Evolutionary conservation across 257 asterid species (phyloP).

Genomic region (Jacaranda copaia): DNA sequence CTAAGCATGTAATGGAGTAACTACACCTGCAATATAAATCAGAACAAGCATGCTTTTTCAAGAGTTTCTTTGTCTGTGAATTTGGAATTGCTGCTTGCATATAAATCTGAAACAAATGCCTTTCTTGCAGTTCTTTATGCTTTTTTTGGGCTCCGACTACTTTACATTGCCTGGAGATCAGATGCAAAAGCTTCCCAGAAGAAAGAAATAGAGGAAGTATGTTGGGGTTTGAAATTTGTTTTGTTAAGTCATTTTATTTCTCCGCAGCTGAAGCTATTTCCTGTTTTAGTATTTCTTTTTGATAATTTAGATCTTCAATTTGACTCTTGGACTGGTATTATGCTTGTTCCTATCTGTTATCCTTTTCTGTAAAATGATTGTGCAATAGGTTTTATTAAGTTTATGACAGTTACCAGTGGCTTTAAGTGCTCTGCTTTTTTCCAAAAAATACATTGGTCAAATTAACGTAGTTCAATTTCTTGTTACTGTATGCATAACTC

Average conservation of each 20-base stretch:
- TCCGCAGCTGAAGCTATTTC: constrained; percentile 25
- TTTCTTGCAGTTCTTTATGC: constrained; percentile 81
- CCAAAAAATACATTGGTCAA: not conserved
- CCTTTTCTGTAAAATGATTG: constrained; percentile 7
- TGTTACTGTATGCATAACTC: not conserved
- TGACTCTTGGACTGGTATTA: constrained; percentile 10
- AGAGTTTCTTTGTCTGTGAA: constrained; percentile 15
- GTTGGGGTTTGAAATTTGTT: constrained; percentile 32
- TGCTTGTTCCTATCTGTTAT: constrained; percentile 7
- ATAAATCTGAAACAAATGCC: constrained; percentile 31
- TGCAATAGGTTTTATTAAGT: not conserved
- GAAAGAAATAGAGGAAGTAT: constrained; percentile 92
- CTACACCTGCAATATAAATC: not conserved
- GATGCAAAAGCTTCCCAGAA: constrained; percentile 90
- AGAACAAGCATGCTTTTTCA: constrained; percentile 21
- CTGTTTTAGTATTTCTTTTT: not conserved
- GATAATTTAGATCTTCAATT: not conserved
- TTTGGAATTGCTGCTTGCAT: constrained; percentile 18
- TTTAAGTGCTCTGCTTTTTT: not conserved
- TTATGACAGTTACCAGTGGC: not conserved
- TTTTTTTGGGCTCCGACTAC: constrained; percentile 90
- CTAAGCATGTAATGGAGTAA: too few species aligned
- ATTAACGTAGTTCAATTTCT: not conserved
- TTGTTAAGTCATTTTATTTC: not conserved
- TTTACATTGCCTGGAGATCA: constrained; percentile 93